Evolutionary conservation across 257 asterid genomes (phyloP), one percentile per base, ranked within the genome.

Genomic region (Fraxinus cuspidata): DNA sequence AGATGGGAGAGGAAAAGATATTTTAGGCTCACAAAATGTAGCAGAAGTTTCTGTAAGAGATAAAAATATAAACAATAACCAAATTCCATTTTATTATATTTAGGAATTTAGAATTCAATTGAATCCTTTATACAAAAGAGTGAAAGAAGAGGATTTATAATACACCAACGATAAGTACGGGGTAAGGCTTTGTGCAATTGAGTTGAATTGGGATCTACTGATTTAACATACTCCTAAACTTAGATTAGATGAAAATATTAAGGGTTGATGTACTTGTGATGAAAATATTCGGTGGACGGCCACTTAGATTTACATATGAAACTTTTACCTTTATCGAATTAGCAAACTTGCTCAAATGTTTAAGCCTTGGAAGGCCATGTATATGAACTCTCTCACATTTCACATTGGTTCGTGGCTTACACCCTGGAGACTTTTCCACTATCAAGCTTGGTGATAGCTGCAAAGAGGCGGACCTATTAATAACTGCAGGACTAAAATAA

Each of bases 371-470:
- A 79, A 90, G 79, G 74, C 99, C 99, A 74, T 86, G 86, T 73
- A 95, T 87, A 44, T 80, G 71, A 81, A 93, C 84, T 81, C 99
- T 90, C 87, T 81, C 97, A 63, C 97, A 95, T 65, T 85, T 82
- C 51, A 91, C 86, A 87, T 87, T 89, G 19, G 85, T 63, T 38
- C 97, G 97, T 78, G 92, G 97, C 85, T 89, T 93, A 32, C 85
- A 69, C 68, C 96, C 97, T 40, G 98, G 99, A 76, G 96, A 91
- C 3, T 85, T 84, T 75, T 87, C 94, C 63, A 93, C 89, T 7
- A 85, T 64, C 71, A 85, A 42, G 80, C 85, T 84, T 12, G 98
- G 98, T 65, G 91, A 82, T 10, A 91, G 83, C 81, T 78, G 83
- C 84, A 95, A 80, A 7, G 79, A 60, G 28, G 88, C 70, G 72